Conservation (phyloP, 306 rosid genomes). For the Macrotyloma uniflorum region DNA sequence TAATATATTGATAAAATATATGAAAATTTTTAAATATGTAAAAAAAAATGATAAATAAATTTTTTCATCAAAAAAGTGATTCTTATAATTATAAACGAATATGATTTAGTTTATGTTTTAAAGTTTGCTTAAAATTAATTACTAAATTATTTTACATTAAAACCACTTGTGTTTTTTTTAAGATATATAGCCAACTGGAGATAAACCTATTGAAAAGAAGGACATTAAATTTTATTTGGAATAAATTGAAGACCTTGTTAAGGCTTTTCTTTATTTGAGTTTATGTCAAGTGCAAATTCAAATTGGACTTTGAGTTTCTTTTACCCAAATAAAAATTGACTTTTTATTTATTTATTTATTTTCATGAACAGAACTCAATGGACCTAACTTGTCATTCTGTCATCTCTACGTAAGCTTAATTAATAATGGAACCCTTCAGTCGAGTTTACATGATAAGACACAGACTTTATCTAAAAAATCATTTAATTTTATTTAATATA, state of each 20-base stretch:
- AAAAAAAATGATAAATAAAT: too few species aligned
- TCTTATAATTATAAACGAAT: too few species aligned
- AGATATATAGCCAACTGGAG: neutral
- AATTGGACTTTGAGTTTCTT: neutral
- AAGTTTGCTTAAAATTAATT: neutral
- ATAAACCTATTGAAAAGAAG: too few species aligned
- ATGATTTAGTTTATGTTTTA: too few species aligned
- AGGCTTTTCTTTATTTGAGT: neutral
- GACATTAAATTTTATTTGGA: neutral
- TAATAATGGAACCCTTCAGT: neutral
- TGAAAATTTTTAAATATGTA: too few species aligned
- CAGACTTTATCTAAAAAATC: neutral
- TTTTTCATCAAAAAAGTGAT: too few species aligned
- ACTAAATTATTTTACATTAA: neutral
- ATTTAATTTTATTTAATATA: neutral
- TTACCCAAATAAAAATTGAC: neutral
- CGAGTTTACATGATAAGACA: neutral
- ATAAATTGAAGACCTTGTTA: neutral
- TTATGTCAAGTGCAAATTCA: neutral
- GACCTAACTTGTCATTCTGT: neutral
- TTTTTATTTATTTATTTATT: neutral
- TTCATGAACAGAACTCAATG: neutral
- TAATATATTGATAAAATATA: too few species aligned
- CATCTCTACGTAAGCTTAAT: conserved; percentile 2
- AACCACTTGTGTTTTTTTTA: neutral